Conservation (phyloP, 352 stramenopile species). For the Phytophthora cryptogea region DNA sequence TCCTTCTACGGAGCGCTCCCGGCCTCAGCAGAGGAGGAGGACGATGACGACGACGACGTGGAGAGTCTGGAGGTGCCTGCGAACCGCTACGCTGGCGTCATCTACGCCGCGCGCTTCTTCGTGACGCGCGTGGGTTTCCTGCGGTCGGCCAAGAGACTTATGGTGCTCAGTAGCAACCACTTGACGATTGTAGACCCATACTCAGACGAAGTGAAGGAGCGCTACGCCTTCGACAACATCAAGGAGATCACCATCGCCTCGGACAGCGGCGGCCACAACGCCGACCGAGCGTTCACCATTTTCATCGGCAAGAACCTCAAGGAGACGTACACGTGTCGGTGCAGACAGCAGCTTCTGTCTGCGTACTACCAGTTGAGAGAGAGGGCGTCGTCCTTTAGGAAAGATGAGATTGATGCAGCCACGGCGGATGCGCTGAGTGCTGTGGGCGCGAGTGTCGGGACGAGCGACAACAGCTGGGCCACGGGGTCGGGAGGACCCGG, state of each 20-base stretch:
- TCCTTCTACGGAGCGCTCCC: conserved; percentile 39
- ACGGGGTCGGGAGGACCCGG: conserved; percentile 25
- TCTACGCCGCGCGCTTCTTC: conserved; percentile 87
- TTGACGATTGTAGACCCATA: conserved; percentile 86
- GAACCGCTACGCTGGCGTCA: conserved; percentile 82
- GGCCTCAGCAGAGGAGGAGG: conserved; percentile 42
- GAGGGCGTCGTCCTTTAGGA: conserved; percentile 71
- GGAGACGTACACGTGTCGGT: conserved; percentile 86
- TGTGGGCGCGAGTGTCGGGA: conserved; percentile 39
- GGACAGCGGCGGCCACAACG: conserved; percentile 67
- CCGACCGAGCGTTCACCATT: conserved; percentile 79
- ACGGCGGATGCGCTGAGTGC: conserved; percentile 47
- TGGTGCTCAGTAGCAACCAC: conserved; percentile 83
- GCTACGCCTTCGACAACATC: conserved; percentile 88
- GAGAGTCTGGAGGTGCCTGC: conserved; percentile 50
- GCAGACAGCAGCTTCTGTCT: conserved; percentile 82
- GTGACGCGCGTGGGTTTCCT: conserved; percentile 85
- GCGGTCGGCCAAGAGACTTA: conserved; percentile 73
- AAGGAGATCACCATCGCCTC: conserved; percentile 86
- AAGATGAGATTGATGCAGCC: conserved; percentile 57
- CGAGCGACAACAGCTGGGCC: conserved; percentile 38
- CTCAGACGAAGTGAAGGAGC: conserved; percentile 86
- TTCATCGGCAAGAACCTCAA: conserved; percentile 88
- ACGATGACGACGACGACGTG: conserved; percentile 49
- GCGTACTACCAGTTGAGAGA: conserved; percentile 87